A percentile compares a stretch with the other conserved stretches of the same genome.
These are phyloP conservation scores for Penicillium hordei DNA, from an alignment of 2,329 filamentous ascomycete species.

Conservation along the genomic window DNA sequence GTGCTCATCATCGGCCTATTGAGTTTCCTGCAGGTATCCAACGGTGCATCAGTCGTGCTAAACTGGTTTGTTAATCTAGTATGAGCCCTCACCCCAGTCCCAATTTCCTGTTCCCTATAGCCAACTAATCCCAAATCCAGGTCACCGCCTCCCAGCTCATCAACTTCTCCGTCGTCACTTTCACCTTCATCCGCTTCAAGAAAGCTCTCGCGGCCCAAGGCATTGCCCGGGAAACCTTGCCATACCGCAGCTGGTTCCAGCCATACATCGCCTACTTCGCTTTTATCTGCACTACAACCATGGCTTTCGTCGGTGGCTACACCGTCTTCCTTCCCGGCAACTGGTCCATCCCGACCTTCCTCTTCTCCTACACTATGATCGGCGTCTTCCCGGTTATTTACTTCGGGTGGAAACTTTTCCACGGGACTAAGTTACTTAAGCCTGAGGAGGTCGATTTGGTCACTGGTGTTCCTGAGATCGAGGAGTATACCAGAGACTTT, in stretches of 20 bases:
- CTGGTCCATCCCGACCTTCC: conserved; percentile 69
- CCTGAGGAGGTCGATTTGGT: conserved; percentile 63
- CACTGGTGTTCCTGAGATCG: conserved; percentile 64
- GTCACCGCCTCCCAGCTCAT: conserved; percentile 73
- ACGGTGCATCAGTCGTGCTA: conserved; percentile 65
- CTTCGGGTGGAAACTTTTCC: conserved; percentile 68
- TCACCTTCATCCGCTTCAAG: conserved; percentile 71
- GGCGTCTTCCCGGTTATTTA: conserved; percentile 68
- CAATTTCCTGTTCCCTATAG: background rate
- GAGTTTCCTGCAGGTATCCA: conserved; percentile 71
- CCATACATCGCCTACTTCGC: conserved; percentile 71
- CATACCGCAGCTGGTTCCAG: conserved; percentile 68
- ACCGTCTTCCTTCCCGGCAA: conserved; percentile 68
- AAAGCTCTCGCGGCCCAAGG: conserved; percentile 69
- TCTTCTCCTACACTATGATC: conserved; percentile 77
- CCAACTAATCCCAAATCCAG: conserved; percentile 21
- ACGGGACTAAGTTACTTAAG: conserved; percentile 59
- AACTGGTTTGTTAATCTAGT: conserved; percentile 69
- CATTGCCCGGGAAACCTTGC: conserved; percentile 64
- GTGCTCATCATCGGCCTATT: conserved; percentile 69
- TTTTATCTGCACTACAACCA: conserved; percentile 62
- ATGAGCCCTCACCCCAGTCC: conserved; percentile 13
- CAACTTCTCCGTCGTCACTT: conserved; percentile 68
- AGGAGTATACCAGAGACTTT: conserved; percentile 65
- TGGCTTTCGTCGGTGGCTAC: conserved; percentile 75